Base-by-base conservation (phyloP, 2,329 filamentous ascomycete species). In the Orbilia javanica region DNA sequence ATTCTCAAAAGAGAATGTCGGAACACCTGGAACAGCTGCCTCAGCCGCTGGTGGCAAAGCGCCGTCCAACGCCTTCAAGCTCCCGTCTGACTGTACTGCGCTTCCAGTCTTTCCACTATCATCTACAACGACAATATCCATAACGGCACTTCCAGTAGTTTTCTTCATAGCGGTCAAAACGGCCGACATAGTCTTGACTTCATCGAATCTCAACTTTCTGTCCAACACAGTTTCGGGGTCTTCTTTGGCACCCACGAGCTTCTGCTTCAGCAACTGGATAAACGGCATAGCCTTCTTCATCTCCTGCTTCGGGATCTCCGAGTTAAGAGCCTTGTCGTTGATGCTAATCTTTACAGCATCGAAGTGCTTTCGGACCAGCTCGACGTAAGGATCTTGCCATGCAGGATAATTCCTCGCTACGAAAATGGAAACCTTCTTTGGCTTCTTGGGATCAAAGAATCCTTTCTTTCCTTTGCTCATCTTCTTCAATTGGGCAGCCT, bases 261-360 rank as follows among this genome's bases (percentile, higher is more conserved):
- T 90, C 84, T 89, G 92, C 90, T 97, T 97, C 77, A 98, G 86
- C 5, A 84, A 86, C 86, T 98, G 94, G 62, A 97, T 91, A 83
- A 97, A 98, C 0, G 96, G 96, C 95, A 98, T 98, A 1, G 94
- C 95, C 86, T 96, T 96, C 89, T 98, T 99, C 88, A 94, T 93
- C 85, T 96, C 93, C 50, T 90, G 90, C 87, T 97, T 97, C 81
- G 90, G 90, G 73, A 97, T 91, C 83, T 90, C 89, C 80, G 90
- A 90, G 82, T 90, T 92, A 55, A 97, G 86, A 71, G 89, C 90
- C 86, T 96, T 97, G 84, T 96, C 93, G 83, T 97, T 91, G 80
- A 92, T 85, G 8, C 86, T 86, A 80, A 92, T 86, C 80, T 86
- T 89, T 57, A 88, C 81, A 18, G 88, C 84, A 78, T 92, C 88